Evolutionary conservation across 192 early-diverging fungal genomes (phyloP), one percentile per base, ranked within the genome.

Genomic region (Coemansia sp.): DNA sequence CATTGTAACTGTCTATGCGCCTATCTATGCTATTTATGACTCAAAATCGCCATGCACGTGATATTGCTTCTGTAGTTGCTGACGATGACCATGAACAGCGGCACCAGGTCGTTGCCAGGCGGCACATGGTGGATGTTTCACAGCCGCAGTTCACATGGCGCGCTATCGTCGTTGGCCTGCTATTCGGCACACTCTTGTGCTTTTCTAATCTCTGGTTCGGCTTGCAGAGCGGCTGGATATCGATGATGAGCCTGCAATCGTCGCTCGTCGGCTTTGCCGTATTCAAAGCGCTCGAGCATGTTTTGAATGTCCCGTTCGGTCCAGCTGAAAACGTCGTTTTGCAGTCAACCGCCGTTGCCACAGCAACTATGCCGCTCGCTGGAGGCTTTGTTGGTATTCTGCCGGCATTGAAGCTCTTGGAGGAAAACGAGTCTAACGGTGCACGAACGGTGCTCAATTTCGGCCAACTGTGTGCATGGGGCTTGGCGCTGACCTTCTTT

Each of bases 131-230:
- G 31, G 78, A 81, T 36, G 53, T 42, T 5, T 57, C 72, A 9
- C 67, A 76, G 63, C 53, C 74, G 57, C 79, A 82, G 39, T 82
- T 82, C 48, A 82, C 79, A 0, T 76, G 73, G 74, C 79, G 79
- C 5, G 79, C 79, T n/a, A 59, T 90, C 0, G 36, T 80, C 14
- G 88, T 86, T 16, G 90, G 90, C 4, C 76, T 92, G 26, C 28
- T 77, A 16, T 88, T 92, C 51, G 90, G 90, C n/a, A 79, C 85
- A 9, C 59, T 92, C 11, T 63, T 92, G 43, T 89, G 89, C 38
- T 93, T 93, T 58, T 93, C 93, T 37, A 95, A 95, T 74, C 87
- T 93, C 79, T 95, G 93, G 74, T 91, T 94, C 67, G 93, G 93
- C 1, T 78, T 95, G 31, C 94, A 91, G 66, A 90, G 88, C 40